These are phyloP conservation scores for Naganishia randhawae DNA, from an alignment of 768 basidiomycete genomes.

Conservation along the genomic window DNA sequence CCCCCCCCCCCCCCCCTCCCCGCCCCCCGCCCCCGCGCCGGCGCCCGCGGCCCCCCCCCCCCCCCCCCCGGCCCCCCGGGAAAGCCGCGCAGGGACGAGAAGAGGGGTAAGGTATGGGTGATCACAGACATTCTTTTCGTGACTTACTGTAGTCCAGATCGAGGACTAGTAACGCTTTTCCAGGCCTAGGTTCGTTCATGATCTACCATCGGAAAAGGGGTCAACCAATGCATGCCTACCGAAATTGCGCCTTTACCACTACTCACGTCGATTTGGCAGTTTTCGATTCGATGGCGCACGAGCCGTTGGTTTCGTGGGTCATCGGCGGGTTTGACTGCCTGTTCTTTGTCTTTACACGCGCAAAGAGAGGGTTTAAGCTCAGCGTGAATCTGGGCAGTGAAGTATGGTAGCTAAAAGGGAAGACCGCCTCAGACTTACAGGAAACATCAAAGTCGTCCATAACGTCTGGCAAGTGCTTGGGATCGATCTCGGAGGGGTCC, in stretches of 20 bases:
- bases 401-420: not conserved
- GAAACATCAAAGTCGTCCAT: slow-evolving; percentile 80
- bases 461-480: slow-evolving; percentile 27
- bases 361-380: too few relatives aligned
- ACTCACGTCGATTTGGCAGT: slow-evolving; percentile 51
- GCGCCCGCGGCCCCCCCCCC: too few relatives aligned
- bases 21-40: too few relatives aligned
- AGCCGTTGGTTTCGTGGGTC: slow-evolving; percentile 79
- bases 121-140: not conserved
- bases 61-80: too few relatives aligned
- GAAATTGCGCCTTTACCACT: not conserved
- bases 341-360: slow-evolving; percentile 3
- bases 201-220: slow-evolving; percentile 51
- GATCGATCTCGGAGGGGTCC: slow-evolving; percentile 62
- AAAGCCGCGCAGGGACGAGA: not conserved
- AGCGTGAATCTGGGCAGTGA: too few relatives aligned
- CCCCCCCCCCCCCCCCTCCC: too few relatives aligned
- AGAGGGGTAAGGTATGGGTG: not conserved
- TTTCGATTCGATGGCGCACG: slow-evolving; percentile 67
- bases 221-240: not conserved
- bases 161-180: slow-evolving; percentile 76
- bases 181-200: slow-evolving; percentile 70
- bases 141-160: slow-evolving; percentile 80
- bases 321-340: slow-evolving; percentile 56
- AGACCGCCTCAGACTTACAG: slow-evolving; percentile 39